Conservation (phyloP, 805 yeast species). For the Pichia cephalocereana region DNA sequence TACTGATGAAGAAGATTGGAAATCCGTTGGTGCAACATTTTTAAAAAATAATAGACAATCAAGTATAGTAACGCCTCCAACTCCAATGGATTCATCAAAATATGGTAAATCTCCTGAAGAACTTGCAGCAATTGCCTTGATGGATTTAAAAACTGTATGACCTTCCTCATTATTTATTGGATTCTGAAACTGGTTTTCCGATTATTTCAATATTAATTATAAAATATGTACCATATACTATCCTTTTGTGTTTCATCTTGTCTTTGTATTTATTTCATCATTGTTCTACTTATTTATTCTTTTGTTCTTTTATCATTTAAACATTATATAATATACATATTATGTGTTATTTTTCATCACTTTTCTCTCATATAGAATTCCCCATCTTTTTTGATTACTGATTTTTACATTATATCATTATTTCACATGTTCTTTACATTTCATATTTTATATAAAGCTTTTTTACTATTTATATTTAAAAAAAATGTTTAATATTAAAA, state of each 20-base stretch:
- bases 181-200: conserved; percentile 2
- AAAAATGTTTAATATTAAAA: not conserved
- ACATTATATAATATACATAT: too few species aligned
- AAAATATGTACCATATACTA: not conserved
- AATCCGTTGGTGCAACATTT: conserved; percentile 71
- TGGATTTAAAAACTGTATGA: conserved; percentile 25
- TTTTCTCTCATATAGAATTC: too few species aligned
- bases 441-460: too few species aligned
- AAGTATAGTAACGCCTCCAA: conserved; percentile 15
- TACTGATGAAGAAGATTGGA: conserved; percentile 98
- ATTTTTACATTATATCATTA: too few species aligned
- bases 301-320: too few species aligned
- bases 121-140: conserved; percentile 27
- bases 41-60: conserved; percentile 27
- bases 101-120: conserved; percentile 23
- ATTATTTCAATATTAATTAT: not conserved
- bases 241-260: not conserved
- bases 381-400: too few species aligned
- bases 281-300: too few species aligned
- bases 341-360: too few species aligned
- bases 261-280: not conserved
- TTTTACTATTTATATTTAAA: not conserved
- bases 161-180: not conserved
- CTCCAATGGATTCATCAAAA: conserved; percentile 6
- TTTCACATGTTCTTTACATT: too few species aligned